These are phyloP conservation scores for Hemerocallis citrina DNA, from an alignment of 106 monocot species.

Conservation along the genomic window DNA sequence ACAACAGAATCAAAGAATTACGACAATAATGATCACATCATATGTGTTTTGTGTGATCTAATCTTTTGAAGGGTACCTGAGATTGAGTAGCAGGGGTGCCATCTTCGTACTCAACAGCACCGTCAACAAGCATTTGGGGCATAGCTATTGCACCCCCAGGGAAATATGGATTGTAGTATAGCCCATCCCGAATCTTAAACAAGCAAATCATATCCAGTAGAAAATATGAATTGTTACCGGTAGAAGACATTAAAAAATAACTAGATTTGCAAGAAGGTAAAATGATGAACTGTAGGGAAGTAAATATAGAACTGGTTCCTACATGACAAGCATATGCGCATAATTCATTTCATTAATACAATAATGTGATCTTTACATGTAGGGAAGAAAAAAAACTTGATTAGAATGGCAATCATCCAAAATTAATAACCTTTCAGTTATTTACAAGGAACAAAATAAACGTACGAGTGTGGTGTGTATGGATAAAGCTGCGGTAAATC, in stretches of 20 bases:
- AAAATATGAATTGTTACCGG: too few species aligned
- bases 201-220: neutral
- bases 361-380: neutral
- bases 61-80: slow-evolving; percentile 35
- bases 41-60: neutral
- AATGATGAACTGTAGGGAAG: neutral
- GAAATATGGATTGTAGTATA: slow-evolving; percentile 92
- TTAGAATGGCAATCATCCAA: too few species aligned
- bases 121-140: slow-evolving; percentile 95
- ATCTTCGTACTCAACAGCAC: slow-evolving; percentile 93
- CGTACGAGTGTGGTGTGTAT: too few species aligned
- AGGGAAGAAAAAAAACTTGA: too few species aligned
- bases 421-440: too few species aligned
- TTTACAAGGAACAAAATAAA: too few species aligned
- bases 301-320: neutral
- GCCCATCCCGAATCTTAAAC: slow-evolving; percentile 66
- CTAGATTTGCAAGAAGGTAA: too few species aligned
- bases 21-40: neutral
- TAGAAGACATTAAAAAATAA: too few species aligned
- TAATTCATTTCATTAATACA: neutral
- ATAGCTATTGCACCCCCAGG: slow-evolving; percentile 95
- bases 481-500: too few species aligned
- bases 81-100: slow-evolving; percentile 92
- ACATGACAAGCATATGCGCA: neutral
- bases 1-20: neutral